A percentile compares a stretch with the other conserved stretches of the same genome.
phyloP scores from a whole-genome alignment of 1,284 basidiomycete species.

The Malassezia yamatoensis region DNA sequence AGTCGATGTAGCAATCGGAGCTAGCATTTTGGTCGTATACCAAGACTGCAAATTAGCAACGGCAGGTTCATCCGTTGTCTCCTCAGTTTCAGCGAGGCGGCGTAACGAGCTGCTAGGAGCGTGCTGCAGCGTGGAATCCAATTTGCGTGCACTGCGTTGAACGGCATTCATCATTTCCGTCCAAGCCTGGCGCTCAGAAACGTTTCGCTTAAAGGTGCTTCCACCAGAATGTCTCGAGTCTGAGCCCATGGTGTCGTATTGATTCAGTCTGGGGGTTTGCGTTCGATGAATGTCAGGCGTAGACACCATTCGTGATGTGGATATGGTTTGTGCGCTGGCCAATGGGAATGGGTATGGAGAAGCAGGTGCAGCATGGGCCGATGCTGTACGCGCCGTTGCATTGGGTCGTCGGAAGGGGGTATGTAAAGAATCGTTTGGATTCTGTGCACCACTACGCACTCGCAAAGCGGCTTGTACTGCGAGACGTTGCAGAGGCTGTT shows the following conservation, averaged over 20 bases:
- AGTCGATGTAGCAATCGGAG: background rate
- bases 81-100: constrained; percentile 1
- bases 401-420: background rate
- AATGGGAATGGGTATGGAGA: constrained; percentile 44
- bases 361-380: background rate
- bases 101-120: background rate
- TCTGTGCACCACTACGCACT: background rate
- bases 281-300: constrained; percentile 1
- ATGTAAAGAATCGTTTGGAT: background rate
- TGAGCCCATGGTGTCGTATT: constrained; percentile 26
- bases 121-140: background rate
- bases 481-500: constrained; percentile 15
- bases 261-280: constrained; percentile 1
- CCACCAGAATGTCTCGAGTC: constrained; percentile 45
- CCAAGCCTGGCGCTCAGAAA: constrained; percentile 44
- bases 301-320: background rate
- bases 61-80: background rate
- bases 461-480: constrained; percentile 17
- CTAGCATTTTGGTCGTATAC: background rate
- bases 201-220: constrained; percentile 40
- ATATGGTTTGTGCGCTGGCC: background rate
- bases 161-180: constrained; percentile 42
- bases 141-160: constrained; percentile 38
- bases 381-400: background rate
- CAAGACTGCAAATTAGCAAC: background rate